Conservation (phyloP, 1,284 basidiomycete species). For the Neonothopanus nambi region DNA sequence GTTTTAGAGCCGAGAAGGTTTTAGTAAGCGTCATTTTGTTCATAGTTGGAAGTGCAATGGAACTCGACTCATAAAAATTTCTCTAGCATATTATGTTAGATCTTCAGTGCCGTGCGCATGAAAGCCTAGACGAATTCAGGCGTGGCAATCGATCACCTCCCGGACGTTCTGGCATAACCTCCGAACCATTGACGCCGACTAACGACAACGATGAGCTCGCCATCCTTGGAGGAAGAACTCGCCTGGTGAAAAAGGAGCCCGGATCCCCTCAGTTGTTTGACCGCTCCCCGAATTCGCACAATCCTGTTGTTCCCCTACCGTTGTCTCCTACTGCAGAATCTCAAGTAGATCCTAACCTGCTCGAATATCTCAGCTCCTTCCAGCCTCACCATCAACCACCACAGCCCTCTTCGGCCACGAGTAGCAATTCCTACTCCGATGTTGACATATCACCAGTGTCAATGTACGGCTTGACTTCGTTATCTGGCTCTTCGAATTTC, state of each 20-base stretch:
- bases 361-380: slow-evolving; percentile 71
- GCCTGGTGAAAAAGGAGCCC: slow-evolving; percentile 67
- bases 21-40: slow-evolving; percentile 45
- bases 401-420: slow-evolving; percentile 20
- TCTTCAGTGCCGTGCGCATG: slow-evolving; percentile 65
- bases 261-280: slow-evolving; percentile 55
- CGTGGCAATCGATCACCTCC: slow-evolving; percentile 54
- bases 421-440: slow-evolving; percentile 34
- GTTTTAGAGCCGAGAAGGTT: slow-evolving; percentile 69
- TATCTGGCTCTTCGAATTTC: slow-evolving; percentile 29
- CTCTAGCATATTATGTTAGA: slow-evolving; percentile 46
- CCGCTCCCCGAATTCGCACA: slow-evolving; percentile 66
- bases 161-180: slow-evolving; percentile 40
- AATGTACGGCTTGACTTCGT: slow-evolving; percentile 42
- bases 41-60: neutral
- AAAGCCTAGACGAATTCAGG: slow-evolving; percentile 61
- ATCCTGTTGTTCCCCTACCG: slow-evolving; percentile 65
- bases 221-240: slow-evolving; percentile 70
- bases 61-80: neutral
- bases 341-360: slow-evolving; percentile 56
- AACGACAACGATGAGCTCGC: slow-evolving; percentile 70
- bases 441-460: slow-evolving; percentile 38
- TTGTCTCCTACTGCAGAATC: slow-evolving; percentile 42
- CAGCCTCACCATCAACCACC: slow-evolving; percentile 33
- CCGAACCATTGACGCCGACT: slow-evolving; percentile 48